phyloP scores from a whole-genome alignment of 805 yeast genomes.

The Wickerhamomyces rabaulensis region DNA sequence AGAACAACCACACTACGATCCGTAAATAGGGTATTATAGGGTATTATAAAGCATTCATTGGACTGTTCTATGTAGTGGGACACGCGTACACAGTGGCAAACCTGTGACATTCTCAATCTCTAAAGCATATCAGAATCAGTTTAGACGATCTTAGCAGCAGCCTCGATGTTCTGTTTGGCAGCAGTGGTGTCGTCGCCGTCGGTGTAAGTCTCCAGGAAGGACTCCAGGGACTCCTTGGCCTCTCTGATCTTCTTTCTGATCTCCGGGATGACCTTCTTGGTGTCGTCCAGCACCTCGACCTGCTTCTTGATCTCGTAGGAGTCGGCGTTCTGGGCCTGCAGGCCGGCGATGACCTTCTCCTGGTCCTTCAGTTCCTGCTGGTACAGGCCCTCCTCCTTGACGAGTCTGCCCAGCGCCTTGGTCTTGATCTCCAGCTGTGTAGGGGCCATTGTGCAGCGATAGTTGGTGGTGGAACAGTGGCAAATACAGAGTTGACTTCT shows the following conservation, averaged over 20 bases:
- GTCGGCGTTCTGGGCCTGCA: conserved; percentile 46
- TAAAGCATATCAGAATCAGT: neutral
- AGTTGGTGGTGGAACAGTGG: neutral
- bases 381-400: conserved; percentile 63
- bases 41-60: neutral
- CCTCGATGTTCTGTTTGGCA: conserved; percentile 22
- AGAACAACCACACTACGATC: conserved; percentile 32
- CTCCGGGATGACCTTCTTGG: conserved; percentile 46
- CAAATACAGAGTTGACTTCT: no score
- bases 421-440: conserved; percentile 65
- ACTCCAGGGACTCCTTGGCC: conserved; percentile 33
- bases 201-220: conserved; percentile 31
- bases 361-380: conserved; percentile 55
- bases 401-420: conserved; percentile 60
- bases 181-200: conserved; percentile 29
- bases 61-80: neutral
- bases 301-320: conserved; percentile 60
- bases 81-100: neutral
- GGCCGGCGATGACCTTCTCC: conserved; percentile 37
- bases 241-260: conserved; percentile 37
- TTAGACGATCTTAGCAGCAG: conserved; percentile 22
- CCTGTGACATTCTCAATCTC: neutral
- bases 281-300: conserved; percentile 48
- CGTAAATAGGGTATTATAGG: conserved; percentile 5
- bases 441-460: conserved; percentile 49